A percentile compares a stretch with the other conserved stretches of the same genome.
Evolutionary conservation across 2,329 filamentous ascomycete species (phyloP).

Genomic region (Claviceps monticola): DNA sequence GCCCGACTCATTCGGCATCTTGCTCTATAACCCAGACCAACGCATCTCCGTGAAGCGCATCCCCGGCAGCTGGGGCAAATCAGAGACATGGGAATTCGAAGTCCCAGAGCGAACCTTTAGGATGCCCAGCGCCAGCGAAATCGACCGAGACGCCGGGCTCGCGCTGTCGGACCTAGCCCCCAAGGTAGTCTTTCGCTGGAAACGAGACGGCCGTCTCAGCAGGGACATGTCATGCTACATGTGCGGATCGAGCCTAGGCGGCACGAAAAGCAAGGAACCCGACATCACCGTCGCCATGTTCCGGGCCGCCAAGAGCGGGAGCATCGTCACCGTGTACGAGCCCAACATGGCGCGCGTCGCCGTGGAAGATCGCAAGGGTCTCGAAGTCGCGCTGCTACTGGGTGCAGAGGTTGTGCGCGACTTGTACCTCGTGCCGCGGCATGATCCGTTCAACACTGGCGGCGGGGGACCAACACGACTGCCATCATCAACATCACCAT

Average conservation of each 20-base stretch:
- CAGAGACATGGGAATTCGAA: slow-evolving; percentile 80
- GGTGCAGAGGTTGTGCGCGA: slow-evolving; percentile 52
- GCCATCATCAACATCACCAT: slow-evolving; percentile 10
- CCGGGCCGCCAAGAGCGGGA: slow-evolving; percentile 52
- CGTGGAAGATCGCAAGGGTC: slow-evolving; percentile 83
- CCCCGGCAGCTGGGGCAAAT: slow-evolving; percentile 65
- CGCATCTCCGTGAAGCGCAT: slow-evolving; percentile 57
- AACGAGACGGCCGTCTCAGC: slow-evolving; percentile 70
- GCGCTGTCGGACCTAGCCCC: slow-evolving; percentile 40
- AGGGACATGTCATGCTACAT: slow-evolving; percentile 84
- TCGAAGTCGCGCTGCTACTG: slow-evolving; percentile 67
- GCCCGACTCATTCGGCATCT: slow-evolving; percentile 67
- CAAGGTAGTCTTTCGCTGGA: slow-evolving; percentile 77
- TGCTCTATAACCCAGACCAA: slow-evolving; percentile 91
- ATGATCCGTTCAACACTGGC: slow-evolving; percentile 66
- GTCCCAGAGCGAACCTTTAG: slow-evolving; percentile 79
- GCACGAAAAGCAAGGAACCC: slow-evolving; percentile 78
- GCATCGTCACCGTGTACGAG: slow-evolving; percentile 70
- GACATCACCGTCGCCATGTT: slow-evolving; percentile 93
- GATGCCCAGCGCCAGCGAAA: slow-evolving; percentile 58
- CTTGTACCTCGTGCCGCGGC: slow-evolving; percentile 48
- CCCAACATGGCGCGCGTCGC: slow-evolving; percentile 84
- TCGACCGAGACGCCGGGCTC: slow-evolving; percentile 55
- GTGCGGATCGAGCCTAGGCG: slow-evolving; percentile 60
- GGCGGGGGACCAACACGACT: slow-evolving; percentile 21